Conservation (phyloP, 2,329 filamentous ascomycete species). For the Lecanicillium sp. region DNA sequence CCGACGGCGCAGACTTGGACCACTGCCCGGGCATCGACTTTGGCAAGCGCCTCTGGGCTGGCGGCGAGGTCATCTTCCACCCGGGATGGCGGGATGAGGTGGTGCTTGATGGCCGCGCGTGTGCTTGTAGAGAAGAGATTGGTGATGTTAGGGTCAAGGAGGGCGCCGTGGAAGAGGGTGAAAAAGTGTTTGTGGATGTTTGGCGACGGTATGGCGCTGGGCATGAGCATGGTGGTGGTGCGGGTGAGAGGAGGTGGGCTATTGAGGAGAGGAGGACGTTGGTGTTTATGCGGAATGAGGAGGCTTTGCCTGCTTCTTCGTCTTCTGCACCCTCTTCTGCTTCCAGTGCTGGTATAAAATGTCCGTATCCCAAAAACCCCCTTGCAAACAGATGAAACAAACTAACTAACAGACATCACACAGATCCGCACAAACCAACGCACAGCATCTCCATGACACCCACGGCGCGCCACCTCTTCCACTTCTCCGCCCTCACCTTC, state of each 20-base stretch:
- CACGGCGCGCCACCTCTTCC: constrained; percentile 67
- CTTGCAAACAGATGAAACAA: too few species aligned
- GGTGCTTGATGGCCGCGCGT: constrained; percentile 29
- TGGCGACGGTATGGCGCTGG: constrained; percentile 34
- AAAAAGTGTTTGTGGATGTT: constrained; percentile 46
- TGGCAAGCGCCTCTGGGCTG: constrained; percentile 79
- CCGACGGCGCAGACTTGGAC: constrained; percentile 77
- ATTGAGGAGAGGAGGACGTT: constrained; percentile 42
- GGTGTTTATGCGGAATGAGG: constrained; percentile 41
- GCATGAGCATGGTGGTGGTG: constrained; percentile 15
- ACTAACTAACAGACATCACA: not conserved
- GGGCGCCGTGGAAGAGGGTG: constrained; percentile 15
- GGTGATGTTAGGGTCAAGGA: constrained; percentile 28
- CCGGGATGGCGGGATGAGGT: constrained; percentile 21
- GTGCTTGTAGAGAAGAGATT: constrained; percentile 38
- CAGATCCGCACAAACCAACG: constrained; percentile 27
- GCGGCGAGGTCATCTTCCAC: constrained; percentile 59
- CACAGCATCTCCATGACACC: constrained; percentile 52
- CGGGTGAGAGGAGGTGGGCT: constrained; percentile 13
- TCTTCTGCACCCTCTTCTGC: too few species aligned
- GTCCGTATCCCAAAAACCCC: too few species aligned
- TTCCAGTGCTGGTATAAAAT: too few species aligned
- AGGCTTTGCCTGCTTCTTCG: constrained; percentile 1
- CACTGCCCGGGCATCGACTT: constrained; percentile 70
- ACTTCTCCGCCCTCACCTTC: constrained; percentile 84